Evolutionary conservation across 768 basidiomycete species (phyloP).

Genomic region (Podaxis sp.): DNA sequence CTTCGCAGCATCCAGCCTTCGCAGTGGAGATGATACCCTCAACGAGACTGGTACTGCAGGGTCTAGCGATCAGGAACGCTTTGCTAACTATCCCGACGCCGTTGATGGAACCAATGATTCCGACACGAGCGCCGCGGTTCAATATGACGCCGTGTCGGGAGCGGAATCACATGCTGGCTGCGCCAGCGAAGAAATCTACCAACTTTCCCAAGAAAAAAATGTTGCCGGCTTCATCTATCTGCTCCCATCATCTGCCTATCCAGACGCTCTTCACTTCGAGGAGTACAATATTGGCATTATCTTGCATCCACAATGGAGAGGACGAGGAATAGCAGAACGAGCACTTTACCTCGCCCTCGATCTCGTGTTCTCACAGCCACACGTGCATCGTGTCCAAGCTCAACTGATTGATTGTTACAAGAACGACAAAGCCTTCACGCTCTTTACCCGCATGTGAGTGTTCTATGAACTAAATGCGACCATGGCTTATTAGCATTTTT

Average conservation of each 20-base stretch:
- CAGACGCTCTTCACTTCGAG: constrained; percentile 26
- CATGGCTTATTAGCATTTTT: constrained; percentile 2
- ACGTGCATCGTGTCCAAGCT: constrained; percentile 50
- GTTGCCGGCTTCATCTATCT: constrained; percentile 42
- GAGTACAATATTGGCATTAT: constrained; percentile 59
- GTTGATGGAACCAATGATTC: background rate
- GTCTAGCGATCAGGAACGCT: background rate
- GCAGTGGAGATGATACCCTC: background rate
- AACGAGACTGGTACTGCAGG: background rate
- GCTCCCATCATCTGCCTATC: constrained; percentile 21
- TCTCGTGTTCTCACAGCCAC: constrained; percentile 40
- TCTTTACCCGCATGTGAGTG: constrained; percentile 41
- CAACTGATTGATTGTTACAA: constrained; percentile 40
- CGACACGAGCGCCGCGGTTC: background rate
- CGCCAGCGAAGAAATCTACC: background rate
- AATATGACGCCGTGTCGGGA: background rate
- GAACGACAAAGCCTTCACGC: constrained; percentile 37
- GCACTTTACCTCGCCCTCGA: constrained; percentile 41
- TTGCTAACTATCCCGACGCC: background rate
- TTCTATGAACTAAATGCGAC: background rate
- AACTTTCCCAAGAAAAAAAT: background rate
- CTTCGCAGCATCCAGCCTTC: background rate
- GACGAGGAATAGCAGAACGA: constrained; percentile 39
- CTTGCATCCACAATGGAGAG: constrained; percentile 30
- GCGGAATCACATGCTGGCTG: background rate